Conservation (phyloP, 768 basidiomycete species). For the Hypsizygus marmoreus region DNA sequence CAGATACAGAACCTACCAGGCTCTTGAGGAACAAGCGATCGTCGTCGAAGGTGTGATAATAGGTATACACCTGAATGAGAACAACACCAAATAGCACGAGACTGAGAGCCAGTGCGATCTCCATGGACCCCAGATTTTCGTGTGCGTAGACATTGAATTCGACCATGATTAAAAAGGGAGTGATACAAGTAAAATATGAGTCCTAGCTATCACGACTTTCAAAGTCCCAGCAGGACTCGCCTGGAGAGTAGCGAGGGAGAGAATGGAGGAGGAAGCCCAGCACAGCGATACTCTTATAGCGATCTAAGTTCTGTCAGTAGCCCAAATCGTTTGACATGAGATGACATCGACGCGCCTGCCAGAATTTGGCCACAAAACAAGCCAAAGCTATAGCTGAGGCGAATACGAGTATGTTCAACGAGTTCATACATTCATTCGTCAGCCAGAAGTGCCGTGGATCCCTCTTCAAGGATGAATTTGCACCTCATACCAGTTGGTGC, state of each 20-base stretch:
- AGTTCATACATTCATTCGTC: no score
- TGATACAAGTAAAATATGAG: not conserved
- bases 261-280: slow-evolving; percentile 6
- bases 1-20: slow-evolving; percentile 8
- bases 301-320: no score
- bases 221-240: slow-evolving; percentile 9
- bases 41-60: slow-evolving; percentile 11
- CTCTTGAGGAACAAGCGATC: slow-evolving; percentile 11
- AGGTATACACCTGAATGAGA: slow-evolving; percentile 13
- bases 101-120: slow-evolving; percentile 14
- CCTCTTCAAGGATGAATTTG: no score
- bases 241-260: slow-evolving; percentile 6
- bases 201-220: slow-evolving; percentile 10
- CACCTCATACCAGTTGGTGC: no score
- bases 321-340: no score
- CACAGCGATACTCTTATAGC: no score
- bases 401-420: no score
- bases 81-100: slow-evolving; percentile 14
- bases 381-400: no score
- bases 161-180: not conserved
- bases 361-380: no score
- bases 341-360: no score
- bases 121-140: slow-evolving; percentile 12
- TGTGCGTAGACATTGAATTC: slow-evolving; percentile 5
- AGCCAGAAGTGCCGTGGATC: no score